Evolutionary conservation across 1,284 basidiomycete species (phyloP), one percentile per base, ranked within the genome.

Genomic region (Austroboletus niveus): DNA sequence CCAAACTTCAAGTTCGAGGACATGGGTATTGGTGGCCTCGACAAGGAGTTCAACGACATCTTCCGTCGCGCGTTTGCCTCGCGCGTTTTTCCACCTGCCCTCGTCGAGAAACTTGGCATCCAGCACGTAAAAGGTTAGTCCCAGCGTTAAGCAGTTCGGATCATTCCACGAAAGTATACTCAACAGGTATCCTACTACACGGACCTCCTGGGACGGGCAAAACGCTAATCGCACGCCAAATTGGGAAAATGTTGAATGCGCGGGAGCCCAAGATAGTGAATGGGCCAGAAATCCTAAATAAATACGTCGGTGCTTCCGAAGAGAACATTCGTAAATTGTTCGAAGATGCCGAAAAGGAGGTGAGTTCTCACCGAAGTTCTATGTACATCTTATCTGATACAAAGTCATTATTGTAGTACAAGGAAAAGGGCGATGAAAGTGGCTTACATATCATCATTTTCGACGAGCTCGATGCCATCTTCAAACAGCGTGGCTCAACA

Each of bases 1-100:
- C 94, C 97, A 3, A 98, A 98, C 75, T 99, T 99, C 84, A 98
- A 97, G 72, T 99, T 99, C 60, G 92, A 98, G 68, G 97, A 99
- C 70, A 99, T 99, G 96, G 97, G 97, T 27, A 98, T 99, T 64
- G 97, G 97, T 68, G 97, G 97, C 68, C 79, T 99, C 39, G 97
- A 99, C 70, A 79, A 83, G 8, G 97, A 99, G 68, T 99, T 99
- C 67, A 85, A 85, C 52, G 87, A 93, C 51, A 99, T 99, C 68
- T 99, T 99, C 78, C 92, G 97, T 69, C 90, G 97, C 67, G 97
- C 97, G 0, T 99, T 99, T 69, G 96, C 97, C 0, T 94, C 91
- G 53, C 93, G 97, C 52, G 95, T 99, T 42, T 99, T 99, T 73
- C 97, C 97, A 24, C 95, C 94, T 0, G 93, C 85, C 1, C 80